phyloP scores from a whole-genome alignment of 202 grass and related monocot species.

The Digitaria exilis region DNA sequence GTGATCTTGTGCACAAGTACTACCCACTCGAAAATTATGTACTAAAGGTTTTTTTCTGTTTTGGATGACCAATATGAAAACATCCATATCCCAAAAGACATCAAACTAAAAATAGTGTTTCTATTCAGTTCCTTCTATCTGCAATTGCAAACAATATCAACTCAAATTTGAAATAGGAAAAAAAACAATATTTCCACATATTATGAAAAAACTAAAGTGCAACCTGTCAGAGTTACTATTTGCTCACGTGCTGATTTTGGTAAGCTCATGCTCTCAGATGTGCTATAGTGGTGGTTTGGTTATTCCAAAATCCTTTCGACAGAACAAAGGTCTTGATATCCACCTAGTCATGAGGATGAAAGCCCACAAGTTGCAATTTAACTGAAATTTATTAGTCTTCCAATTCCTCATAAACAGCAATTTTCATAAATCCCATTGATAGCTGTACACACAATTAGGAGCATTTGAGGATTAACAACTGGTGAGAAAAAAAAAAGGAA shows the following conservation, averaged over 20 bases:
- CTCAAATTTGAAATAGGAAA: neutral
- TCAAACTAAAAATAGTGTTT: neutral
- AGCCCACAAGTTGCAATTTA: neutral
- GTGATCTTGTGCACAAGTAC: neutral
- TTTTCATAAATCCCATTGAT: neutral
- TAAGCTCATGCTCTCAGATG: too few species aligned
- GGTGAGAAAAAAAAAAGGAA: neutral
- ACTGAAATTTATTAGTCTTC: slow-evolving; percentile 5
- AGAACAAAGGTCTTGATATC: neutral
- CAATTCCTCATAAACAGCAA: neutral
- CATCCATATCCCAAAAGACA: neutral
- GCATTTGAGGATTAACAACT: neutral
- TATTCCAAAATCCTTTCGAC: neutral
- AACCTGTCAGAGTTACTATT: neutral
- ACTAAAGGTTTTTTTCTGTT: neutral
- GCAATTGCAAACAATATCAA: neutral
- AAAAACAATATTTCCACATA: neutral
- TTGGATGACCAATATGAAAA: neutral
- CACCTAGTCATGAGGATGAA: neutral
- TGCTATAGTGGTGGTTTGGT: neutral
- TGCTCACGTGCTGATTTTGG: neutral
- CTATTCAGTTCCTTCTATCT: neutral
- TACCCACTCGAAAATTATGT: neutral
- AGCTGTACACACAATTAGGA: neutral
- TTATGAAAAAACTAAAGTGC: neutral